Evolutionary conservation across 768 basidiomycete species (phyloP).

Genomic region (Fomitopsis pulvina): DNA sequence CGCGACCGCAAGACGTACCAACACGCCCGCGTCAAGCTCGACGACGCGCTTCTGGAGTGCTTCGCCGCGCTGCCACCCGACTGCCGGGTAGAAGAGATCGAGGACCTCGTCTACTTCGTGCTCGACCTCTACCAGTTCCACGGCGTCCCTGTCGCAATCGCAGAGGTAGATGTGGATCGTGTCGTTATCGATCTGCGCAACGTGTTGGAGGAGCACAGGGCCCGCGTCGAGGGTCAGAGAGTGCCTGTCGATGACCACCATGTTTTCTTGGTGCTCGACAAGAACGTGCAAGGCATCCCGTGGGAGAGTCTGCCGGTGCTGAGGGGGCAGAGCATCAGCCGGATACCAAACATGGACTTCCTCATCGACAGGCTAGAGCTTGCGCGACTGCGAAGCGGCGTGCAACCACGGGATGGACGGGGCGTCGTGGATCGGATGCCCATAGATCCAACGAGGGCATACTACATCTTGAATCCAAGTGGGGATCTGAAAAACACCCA

Average conservation of each 20-base stretch:
- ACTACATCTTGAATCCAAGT: conserved; percentile 87
- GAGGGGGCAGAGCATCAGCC: conserved; percentile 78
- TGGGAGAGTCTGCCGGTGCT: conserved; percentile 94
- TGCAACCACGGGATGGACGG: conserved; percentile 8
- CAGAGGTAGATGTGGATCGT: conserved; percentile 89
- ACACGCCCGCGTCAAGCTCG: conserved; percentile 46
- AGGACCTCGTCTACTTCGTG: conserved; percentile 91
- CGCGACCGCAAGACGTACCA: conserved; percentile 54
- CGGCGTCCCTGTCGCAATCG: conserved; percentile 79
- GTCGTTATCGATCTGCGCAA: conserved; percentile 80
- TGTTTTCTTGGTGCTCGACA: conserved; percentile 84
- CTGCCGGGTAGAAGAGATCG: conserved; percentile 89
- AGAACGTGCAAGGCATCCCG: conserved; percentile 80
- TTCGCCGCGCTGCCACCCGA: conserved; percentile 78
- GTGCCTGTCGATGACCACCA: conserved; percentile 58
- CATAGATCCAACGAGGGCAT: conserved; percentile 65
- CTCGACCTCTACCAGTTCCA: conserved; percentile 93
- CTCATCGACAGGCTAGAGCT: conserved; percentile 75
- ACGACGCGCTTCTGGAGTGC: conserved; percentile 75
- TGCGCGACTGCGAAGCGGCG: conserved; percentile 36
- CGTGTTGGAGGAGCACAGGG: conserved; percentile 67
- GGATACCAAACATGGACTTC: conserved; percentile 89
- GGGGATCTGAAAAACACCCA: conserved; percentile 86
- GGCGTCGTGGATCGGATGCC: conserved; percentile 36
- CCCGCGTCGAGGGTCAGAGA: conserved; percentile 32